Evolutionary conservation across 208 protist species (phyloP), one percentile per base, ranked within the genome.

Genomic region (Histomonas meleagridis): DNA sequence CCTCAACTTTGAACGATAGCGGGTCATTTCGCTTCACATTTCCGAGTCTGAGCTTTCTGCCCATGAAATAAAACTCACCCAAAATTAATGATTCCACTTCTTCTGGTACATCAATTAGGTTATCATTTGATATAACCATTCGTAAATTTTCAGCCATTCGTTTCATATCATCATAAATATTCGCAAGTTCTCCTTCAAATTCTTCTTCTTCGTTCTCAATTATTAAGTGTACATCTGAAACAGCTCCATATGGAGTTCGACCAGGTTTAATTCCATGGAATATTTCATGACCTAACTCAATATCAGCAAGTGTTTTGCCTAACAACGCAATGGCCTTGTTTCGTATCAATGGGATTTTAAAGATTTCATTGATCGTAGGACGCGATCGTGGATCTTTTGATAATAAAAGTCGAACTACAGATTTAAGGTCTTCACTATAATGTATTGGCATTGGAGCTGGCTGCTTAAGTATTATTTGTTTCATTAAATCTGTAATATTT

Each of bases 41-140:
- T 4, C 55, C 55, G 46, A 86, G 51, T 12, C 51, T 38, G 7
- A 86, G 76, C 16, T 86, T 86, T 35, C 76, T 51, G 2, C 76
- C 76, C 76, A 86, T 86, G 76, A 86, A 86, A 46, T 86, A 86
- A 35, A 86, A 86, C 2, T 86, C 76, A 2, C 76, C 76, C 40
- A 86, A 16, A 18, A 2, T 53, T 48, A 86, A 51, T 14, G 51
- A 18, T 57, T 86, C 76, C 18, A 86, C 35, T 32, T 86, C 76
- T 38, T 86, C 76, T 57, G 76, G 76, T 1, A 86, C 46, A 32
- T 86, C 76, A 55, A 86, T 43, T 9, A 86, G 14, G 46, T 86
- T 86, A 1, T 86, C 76, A 38, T 48, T 48, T 55, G 51, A 55
- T 10, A 86, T 32, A 12, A 86, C 43, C 1, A 21, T 48, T n/a